Conservation (phyloP, 768 basidiomycete genomes). For the Phlebiopsis flavidoalba region DNA sequence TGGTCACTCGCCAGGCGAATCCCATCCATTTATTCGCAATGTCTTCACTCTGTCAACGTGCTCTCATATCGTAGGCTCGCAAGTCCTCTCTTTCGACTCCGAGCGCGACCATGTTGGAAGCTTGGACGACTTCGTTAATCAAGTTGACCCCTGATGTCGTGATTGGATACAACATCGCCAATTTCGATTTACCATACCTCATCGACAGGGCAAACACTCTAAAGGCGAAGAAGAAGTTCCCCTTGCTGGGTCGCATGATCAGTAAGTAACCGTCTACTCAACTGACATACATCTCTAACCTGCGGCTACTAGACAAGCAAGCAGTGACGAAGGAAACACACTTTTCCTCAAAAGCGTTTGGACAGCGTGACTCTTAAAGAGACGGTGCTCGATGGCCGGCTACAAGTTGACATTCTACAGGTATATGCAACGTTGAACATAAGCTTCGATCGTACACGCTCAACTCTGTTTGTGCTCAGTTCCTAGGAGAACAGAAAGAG, state of each 20-base stretch:
- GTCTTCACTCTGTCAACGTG: constrained; percentile 95
- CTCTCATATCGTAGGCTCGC: constrained; percentile 94
- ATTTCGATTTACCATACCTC: constrained; percentile 96
- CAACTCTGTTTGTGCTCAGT: constrained; percentile 96
- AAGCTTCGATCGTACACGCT: constrained; percentile 96
- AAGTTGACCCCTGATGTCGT: constrained; percentile 94
- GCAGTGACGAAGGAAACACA: constrained; percentile 89
- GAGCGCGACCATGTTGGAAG: constrained; percentile 69
- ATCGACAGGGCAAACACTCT: constrained; percentile 87
- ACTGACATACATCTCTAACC: background rate
- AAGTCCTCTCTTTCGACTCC: constrained; percentile 79
- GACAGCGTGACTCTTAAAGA: constrained; percentile 96
- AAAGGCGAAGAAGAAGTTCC: constrained; percentile 39
- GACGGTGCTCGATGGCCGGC: constrained; percentile 81
- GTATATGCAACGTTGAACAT: constrained; percentile 97
- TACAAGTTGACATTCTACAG: constrained; percentile 95
- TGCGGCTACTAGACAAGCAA: constrained; percentile 47
- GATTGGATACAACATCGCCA: constrained; percentile 92
- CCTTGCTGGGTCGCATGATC: constrained; percentile 44
- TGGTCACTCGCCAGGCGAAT: constrained; percentile 96
- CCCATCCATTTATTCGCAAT: constrained; percentile 91
- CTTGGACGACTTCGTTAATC: constrained; percentile 88
- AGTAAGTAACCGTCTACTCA: constrained; percentile 40
- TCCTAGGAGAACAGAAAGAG: constrained; percentile 98
- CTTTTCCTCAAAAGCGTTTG: constrained; percentile 97